Percentiles rank a stretch among this genome's conserved stretches.
Conservation (phyloP, 177 flowering plant genomes). For the Vitis hybrid region DNA sequence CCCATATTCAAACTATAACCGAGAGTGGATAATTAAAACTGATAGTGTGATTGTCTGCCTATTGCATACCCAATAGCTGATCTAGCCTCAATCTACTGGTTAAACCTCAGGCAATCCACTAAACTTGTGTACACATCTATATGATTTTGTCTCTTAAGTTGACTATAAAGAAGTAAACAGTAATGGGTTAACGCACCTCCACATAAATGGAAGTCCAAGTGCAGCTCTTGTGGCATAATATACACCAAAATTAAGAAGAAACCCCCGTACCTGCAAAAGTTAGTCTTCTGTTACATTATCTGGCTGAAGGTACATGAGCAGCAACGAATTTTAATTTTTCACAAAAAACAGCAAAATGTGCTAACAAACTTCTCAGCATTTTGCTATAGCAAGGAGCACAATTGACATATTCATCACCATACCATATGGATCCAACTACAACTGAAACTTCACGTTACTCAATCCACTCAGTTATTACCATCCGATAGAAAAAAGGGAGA, state of each 20-base stretch:
- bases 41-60: too few relatives aligned
- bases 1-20: too few relatives aligned
- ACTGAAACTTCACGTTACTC: not conserved
- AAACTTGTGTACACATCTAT: not conserved
- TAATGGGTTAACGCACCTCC: conserved; percentile 65
- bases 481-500: not conserved
- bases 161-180: not conserved
- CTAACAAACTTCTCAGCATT: too few relatives aligned
- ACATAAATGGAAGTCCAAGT: conserved; percentile 82
- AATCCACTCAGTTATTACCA: not conserved
- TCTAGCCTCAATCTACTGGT: too few relatives aligned
- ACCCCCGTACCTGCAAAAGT: conserved; percentile 85
- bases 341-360: too few relatives aligned
- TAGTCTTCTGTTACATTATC: not conserved
- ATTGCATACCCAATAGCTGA: too few relatives aligned
- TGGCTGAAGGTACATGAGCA: too few relatives aligned
- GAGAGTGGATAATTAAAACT: too few relatives aligned
- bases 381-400: too few relatives aligned
- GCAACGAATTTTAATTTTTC: too few relatives aligned
- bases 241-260: conserved; percentile 97
- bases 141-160: not conserved
- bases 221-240: conserved; percentile 96
- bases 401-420: too few relatives aligned
- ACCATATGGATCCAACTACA: too few relatives aligned
- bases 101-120: not conserved